Conservation (phyloP, 106 monocot genomes). For the Dendrobium officinale region DNA sequence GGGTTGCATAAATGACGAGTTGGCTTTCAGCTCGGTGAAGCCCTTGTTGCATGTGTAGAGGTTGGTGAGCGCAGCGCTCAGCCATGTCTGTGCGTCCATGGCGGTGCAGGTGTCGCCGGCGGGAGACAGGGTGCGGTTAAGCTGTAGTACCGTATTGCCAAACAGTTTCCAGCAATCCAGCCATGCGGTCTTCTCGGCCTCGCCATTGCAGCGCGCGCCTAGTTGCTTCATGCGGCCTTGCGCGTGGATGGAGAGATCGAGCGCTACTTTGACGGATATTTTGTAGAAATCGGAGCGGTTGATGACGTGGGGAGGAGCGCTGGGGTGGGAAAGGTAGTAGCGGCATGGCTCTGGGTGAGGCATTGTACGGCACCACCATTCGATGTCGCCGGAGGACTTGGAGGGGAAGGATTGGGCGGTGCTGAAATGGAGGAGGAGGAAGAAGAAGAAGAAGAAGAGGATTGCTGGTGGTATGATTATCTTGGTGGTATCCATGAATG, state of each 20-base stretch:
- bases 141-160: slow-evolving; percentile 54
- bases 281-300: slow-evolving; percentile 25
- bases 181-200: slow-evolving; percentile 6
- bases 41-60: slow-evolving; percentile 49
- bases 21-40: slow-evolving; percentile 36
- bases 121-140: slow-evolving; percentile 53
- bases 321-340: slow-evolving; percentile 15
- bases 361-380: slow-evolving; percentile 19
- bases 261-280: slow-evolving; percentile 12
- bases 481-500: neutral
- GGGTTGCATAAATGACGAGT: slow-evolving; percentile 20
- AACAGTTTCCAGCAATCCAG: slow-evolving; percentile 30
- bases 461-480: neutral
- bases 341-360: slow-evolving; percentile 34
- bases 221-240: slow-evolving; percentile 6
- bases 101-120: slow-evolving; percentile 6
- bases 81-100: slow-evolving; percentile 62
- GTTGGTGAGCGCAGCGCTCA: slow-evolving; percentile 71
- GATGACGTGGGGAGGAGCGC: neutral
- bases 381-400: neutral
- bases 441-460: slow-evolving; percentile 11
- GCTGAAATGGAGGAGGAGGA: neutral
- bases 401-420: neutral
- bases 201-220: neutral
- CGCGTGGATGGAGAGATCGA: slow-evolving; percentile 9